Conservation (phyloP, 2,329 filamentous ascomycete genomes). For the Clarireedia paspali region DNA sequence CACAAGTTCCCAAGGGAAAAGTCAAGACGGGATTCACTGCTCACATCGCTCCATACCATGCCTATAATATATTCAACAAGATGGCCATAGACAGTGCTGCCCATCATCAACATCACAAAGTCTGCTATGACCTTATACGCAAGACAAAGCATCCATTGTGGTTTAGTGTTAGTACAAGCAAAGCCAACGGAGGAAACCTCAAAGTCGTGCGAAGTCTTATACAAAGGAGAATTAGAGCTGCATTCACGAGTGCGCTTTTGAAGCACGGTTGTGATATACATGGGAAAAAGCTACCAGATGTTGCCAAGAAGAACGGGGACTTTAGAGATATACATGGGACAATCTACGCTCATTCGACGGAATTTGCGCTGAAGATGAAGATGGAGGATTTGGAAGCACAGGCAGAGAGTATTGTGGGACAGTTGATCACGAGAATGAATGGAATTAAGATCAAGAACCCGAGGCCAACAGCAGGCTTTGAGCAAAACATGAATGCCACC, state of each 20-base stretch:
- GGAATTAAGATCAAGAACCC: background rate
- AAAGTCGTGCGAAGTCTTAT: constrained; percentile 40
- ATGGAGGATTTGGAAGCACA: constrained; percentile 24
- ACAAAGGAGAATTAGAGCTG: constrained; percentile 35
- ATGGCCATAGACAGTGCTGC: background rate
- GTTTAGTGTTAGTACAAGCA: constrained; percentile 35
- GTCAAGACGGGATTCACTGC: background rate
- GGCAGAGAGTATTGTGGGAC: constrained; percentile 15
- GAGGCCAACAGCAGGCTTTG: too few species aligned
- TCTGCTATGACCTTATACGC: background rate
- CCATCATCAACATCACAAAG: background rate
- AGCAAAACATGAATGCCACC: too few species aligned
- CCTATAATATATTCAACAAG: background rate
- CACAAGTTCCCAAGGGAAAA: background rate
- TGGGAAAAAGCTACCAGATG: constrained; percentile 15
- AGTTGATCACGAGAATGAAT: background rate
- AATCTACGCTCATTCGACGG: constrained; percentile 26
- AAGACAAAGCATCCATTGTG: constrained; percentile 35
- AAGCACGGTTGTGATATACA: constrained; percentile 36
- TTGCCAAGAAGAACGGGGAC: constrained; percentile 21
- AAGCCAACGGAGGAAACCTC: constrained; percentile 29
- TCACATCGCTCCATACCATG: background rate
- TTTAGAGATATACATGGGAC: constrained; percentile 30
- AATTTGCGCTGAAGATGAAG: constrained; percentile 18
- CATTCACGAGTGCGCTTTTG: constrained; percentile 38